Base-by-base conservation (phyloP, 768 basidiomycete genomes). In the Rickenella mellea region DNA sequence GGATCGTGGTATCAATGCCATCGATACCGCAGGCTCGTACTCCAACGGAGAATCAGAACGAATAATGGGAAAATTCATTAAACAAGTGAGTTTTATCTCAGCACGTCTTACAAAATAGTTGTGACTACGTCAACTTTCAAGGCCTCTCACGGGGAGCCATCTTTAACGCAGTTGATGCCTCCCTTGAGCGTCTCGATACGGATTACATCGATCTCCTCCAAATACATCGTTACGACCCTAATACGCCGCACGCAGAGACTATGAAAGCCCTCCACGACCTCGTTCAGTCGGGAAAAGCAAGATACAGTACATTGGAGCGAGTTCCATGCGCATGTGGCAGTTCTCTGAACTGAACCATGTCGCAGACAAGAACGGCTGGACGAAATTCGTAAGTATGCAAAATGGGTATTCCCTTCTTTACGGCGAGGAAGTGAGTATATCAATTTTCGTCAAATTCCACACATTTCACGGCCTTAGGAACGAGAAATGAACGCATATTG, bases 251-350 rank as follows among this genome's bases (percentile, higher is more conserved):
- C n/a, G 56, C 57, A 38, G 64, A 64, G 51, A 65, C 61, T 2
- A 66, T 67, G 66, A 55, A 60, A 41, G 65, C 65, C 3, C 46
- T 67, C n/a, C 61, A 66, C 40, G 65, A 67, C 45, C 56, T 67
- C 28, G 66, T 73, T 0, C 52, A 68, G 45, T 57, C 53, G 15
- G 69, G 71, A 12, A 69, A 71, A 47, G 72, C n/a, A n/a, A n/a
- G n/a, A n/a, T 67, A 61, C 44, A n/a, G n/a, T 78, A 75, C 48
- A 65, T 74, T 28, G 72, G 62, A 17, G 60, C 56, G 3, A 51
- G 50, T 38, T 55, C 55, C 38, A 55, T 60, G 55, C 43, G 48
- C n/a, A 53, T 66, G 9, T 71, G 69, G 33, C 33, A 36, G 3
- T 36, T 36, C 33, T 17, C 11, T 3, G 33, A 36, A 19, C 19